A percentile compares a stretch with the other conserved stretches of the same genome.
These are phyloP conservation scores for Saturnispora halmiae DNA, from an alignment of 805 yeast species.

Conservation along the genomic window DNA sequence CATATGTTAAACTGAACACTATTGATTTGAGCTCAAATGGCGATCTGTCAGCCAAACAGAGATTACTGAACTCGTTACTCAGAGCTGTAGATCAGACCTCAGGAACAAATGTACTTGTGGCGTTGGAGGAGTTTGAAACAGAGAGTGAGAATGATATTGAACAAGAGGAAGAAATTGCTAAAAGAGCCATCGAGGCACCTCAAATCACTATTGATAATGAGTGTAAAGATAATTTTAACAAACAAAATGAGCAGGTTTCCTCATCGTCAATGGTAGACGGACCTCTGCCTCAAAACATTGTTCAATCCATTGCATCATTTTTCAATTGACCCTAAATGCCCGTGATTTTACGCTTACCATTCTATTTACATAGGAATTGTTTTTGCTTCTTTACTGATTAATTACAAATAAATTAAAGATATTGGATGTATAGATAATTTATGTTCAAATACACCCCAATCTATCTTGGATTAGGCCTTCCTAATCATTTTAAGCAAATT, in stretches of 20 bases:
- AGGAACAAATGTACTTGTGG: too few species aligned
- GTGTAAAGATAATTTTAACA: background rate
- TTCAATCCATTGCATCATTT: background rate
- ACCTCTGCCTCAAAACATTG: background rate
- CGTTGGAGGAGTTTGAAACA: too few species aligned
- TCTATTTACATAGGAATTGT: too few species aligned
- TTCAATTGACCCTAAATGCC: background rate
- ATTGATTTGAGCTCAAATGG: too few species aligned
- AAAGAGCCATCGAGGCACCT: background rate
- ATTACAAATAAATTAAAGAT: too few species aligned
- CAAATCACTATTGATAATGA: background rate
- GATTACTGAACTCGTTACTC: too few species aligned
- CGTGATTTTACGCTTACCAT: background rate
- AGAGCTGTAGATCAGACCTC: too few species aligned
- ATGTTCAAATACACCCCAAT: too few species aligned
- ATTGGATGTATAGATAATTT: too few species aligned
- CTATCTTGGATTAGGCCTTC: background rate
- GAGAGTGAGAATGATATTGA: background rate
- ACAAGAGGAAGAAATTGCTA: background rate
- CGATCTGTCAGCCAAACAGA: too few species aligned
- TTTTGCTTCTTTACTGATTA: too few species aligned
- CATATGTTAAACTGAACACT: background rate
- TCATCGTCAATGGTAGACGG: background rate
- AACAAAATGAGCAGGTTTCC: background rate
- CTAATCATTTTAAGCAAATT: constrained; percentile 12